Conservation (phyloP, 2,329 filamentous ascomycete species). For the Fusarium annulatum region DNA sequence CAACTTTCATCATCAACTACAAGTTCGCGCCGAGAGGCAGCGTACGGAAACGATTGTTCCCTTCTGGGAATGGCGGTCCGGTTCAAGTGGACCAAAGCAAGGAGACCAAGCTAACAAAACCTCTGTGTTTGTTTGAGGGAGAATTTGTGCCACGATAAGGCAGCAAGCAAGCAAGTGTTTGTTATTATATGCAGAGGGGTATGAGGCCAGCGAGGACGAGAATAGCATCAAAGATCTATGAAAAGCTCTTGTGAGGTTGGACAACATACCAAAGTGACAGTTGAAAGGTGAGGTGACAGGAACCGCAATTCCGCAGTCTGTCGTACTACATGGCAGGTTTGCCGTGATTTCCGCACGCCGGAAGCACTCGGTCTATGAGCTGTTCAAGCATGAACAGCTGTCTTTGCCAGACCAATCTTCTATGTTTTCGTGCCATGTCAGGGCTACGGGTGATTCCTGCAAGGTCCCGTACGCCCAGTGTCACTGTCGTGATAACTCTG, state of each 20-base stretch:
- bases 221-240: slow-evolving; percentile 26
- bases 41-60: slow-evolving; percentile 2
- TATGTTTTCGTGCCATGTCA: slow-evolving; percentile 23
- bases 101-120: not conserved
- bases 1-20: not conserved
- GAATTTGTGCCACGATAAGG: slow-evolving; percentile 7
- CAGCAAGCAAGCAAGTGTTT: not conserved
- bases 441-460: slow-evolving; percentile 18
- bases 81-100: slow-evolving; percentile 18
- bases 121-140: not conserved
- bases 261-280: slow-evolving; percentile 2
- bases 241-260: slow-evolving; percentile 13
- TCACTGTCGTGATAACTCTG: slow-evolving; percentile 16
- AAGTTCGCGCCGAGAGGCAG: not conserved
- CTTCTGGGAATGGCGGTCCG: slow-evolving; percentile 3
- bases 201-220: slow-evolving; percentile 3
- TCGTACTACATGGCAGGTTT: slow-evolving; percentile 16
- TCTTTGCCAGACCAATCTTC: not conserved
- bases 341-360: slow-evolving; percentile 13
- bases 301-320: slow-evolving; percentile 10
- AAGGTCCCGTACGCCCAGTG: slow-evolving; percentile 31
- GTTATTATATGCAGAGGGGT: not conserved
- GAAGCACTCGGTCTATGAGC: not conserved
- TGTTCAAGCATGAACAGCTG: not conserved
- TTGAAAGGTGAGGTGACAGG: not conserved